Conservation (phyloP, 2,329 filamentous ascomycete species). For the Simplicillium sp. region DNA sequence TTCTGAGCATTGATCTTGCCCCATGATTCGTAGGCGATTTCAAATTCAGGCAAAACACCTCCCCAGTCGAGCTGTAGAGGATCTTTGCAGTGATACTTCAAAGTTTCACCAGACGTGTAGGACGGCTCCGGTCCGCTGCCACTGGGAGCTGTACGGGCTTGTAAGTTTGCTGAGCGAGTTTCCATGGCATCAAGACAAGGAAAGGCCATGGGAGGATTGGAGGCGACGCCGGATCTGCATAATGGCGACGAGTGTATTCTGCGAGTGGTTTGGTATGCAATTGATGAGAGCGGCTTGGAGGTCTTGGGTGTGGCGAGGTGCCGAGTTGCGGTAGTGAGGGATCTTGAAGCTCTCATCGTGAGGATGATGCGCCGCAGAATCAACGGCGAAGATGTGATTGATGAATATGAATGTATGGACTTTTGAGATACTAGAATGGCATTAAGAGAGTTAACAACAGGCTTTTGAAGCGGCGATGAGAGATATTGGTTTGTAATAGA, state of each 20-base stretch:
- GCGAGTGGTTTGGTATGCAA: constrained; percentile 13
- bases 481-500: background rate
- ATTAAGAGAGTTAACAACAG: background rate
- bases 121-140: constrained; percentile 81
- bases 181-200: constrained; percentile 84
- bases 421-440: background rate
- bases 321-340: constrained; percentile 6
- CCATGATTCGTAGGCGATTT: constrained; percentile 92
- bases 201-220: constrained; percentile 81
- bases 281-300: background rate
- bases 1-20: constrained; percentile 68
- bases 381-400: background rate
- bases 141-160: constrained; percentile 44
- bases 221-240: constrained; percentile 32
- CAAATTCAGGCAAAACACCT: constrained; percentile 78
- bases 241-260: background rate
- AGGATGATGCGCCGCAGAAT: background rate
- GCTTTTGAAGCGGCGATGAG: background rate
- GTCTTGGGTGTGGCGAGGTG: constrained; percentile 5
- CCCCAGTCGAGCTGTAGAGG: constrained; percentile 89
- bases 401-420: constrained; percentile 8
- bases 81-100: constrained; percentile 62
- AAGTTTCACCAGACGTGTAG: constrained; percentile 83
- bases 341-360: constrained; percentile 8
- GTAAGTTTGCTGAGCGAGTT: constrained; percentile 64